phyloP scores from a whole-genome alignment of 176 grass and related monocot species.

The Cenchrus americanus region DNA sequence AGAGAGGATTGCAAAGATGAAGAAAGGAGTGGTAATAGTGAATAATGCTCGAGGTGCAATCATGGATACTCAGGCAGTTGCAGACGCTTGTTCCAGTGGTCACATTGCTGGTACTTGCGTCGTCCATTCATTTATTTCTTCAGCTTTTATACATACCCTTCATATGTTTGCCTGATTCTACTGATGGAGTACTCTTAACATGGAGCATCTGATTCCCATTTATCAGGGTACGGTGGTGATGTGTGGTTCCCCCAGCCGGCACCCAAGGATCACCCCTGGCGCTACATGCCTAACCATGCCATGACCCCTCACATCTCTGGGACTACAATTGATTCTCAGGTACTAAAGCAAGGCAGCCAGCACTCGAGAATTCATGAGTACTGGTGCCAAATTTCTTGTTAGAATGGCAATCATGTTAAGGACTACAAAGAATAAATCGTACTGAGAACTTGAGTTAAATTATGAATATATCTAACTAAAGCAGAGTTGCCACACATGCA shows the following conservation, averaged over 20 bases:
- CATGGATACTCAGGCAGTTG: slow-evolving; percentile 92
- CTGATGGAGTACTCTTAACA: not conserved
- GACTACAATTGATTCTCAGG: slow-evolving; percentile 88
- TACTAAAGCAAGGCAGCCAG: not conserved
- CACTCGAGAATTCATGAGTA: not conserved
- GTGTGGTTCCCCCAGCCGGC: slow-evolving; percentile 95
- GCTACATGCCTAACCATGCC: slow-evolving; percentile 93
- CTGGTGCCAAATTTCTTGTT: not conserved
- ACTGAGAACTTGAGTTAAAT: not conserved
- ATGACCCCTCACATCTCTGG: slow-evolving; percentile 92
- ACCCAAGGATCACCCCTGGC: slow-evolving; percentile 86
- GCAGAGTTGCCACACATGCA: not conserved
- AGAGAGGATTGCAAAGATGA: slow-evolving; percentile 91
- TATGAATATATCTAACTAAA: not conserved
- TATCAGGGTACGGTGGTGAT: slow-evolving; percentile 82
- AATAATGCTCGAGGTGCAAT: slow-evolving; percentile 94
- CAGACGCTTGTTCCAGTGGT: slow-evolving; percentile 78
- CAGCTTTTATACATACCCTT: not conserved
- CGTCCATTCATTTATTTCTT: not conserved
- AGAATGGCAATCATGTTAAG: not conserved
- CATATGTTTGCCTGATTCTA: not conserved
- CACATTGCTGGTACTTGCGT: slow-evolving; percentile 67
- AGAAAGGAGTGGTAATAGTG: slow-evolving; percentile 87
- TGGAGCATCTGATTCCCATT: not conserved
- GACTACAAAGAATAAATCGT: not conserved